Conservation (phyloP, 2,329 filamentous ascomycete genomes). For the Kalmusia sp. region DNA sequence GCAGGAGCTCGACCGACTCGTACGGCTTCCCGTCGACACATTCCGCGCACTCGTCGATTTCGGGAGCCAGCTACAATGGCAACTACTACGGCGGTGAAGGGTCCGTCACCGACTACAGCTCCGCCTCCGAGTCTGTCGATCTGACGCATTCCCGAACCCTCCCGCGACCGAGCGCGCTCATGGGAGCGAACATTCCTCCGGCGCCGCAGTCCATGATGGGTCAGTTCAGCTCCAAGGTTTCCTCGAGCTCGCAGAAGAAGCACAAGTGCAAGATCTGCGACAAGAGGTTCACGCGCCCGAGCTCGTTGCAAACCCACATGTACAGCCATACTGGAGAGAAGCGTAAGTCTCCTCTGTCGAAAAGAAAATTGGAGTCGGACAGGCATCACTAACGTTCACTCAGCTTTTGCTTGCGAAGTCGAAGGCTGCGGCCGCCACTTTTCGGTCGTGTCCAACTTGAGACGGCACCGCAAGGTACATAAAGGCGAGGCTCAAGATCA, state of each 20-base stretch:
- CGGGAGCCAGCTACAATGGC: constrained; percentile 78
- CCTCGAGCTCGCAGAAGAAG: constrained; percentile 96
- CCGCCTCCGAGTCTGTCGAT: constrained; percentile 84
- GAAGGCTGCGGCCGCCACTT: constrained; percentile 96
- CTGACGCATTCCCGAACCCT: constrained; percentile 81
- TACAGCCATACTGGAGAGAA: constrained; percentile 99
- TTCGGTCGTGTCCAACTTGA: constrained; percentile 94
- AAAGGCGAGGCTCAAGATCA: constrained; percentile 69
- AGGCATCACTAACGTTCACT: constrained; percentile 21
- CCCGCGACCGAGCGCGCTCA: constrained; percentile 74
- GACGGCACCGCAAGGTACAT: constrained; percentile 95
- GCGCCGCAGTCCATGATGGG: constrained; percentile 98
- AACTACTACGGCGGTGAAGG: constrained; percentile 85
- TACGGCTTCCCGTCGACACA: constrained; percentile 90
- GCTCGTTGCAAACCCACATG: constrained; percentile 96
- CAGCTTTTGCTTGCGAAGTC: constrained; percentile 92
- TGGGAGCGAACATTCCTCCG: constrained; percentile 70
- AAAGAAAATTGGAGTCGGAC: neutral
- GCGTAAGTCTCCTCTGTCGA: constrained; percentile 67
- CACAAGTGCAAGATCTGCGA: constrained; percentile 99
- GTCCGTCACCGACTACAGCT: constrained; percentile 91
- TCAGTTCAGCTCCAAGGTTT: constrained; percentile 96
- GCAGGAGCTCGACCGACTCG: constrained; percentile 79
- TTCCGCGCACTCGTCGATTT: constrained; percentile 89
- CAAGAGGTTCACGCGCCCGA: constrained; percentile 94